Conservation (phyloP, 768 basidiomycete species). For the Naganishia randhawae region DNA sequence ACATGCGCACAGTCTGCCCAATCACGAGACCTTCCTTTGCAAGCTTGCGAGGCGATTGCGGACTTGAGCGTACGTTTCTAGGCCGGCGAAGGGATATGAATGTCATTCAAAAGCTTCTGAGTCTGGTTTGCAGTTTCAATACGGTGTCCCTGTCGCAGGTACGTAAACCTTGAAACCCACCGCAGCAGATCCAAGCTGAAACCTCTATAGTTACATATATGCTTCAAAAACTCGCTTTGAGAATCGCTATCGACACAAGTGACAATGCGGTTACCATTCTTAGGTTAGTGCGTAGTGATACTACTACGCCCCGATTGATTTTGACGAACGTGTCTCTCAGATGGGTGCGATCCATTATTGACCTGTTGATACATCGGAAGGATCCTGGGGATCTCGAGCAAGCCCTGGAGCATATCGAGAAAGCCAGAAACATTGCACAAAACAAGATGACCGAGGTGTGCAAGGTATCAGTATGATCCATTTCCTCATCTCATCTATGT, state of each 20-base stretch:
- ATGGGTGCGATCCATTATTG: conserved; percentile 14
- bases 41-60: conserved; percentile 9
- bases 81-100: background rate
- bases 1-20: background rate
- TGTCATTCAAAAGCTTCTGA: background rate
- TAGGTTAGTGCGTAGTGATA: background rate
- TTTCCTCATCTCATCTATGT: background rate
- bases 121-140: background rate
- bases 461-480: background rate
- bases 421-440: background rate
- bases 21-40: background rate
- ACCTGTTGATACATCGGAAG: conserved; percentile 9
- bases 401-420: conserved; percentile 1
- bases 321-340: background rate
- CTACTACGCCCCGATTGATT: no score
- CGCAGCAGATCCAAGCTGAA: background rate
- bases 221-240: conserved; percentile 3
- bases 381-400: background rate
- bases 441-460: background rate
- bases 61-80: background rate
- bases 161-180: background rate
- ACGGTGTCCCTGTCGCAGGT: conserved; percentile 3
- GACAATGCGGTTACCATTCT: background rate
- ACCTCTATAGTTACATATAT: background rate
- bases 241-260: background rate